phyloP scores from a whole-genome alignment of 768 basidiomycete genomes.

The Amanita fuliginea region DNA sequence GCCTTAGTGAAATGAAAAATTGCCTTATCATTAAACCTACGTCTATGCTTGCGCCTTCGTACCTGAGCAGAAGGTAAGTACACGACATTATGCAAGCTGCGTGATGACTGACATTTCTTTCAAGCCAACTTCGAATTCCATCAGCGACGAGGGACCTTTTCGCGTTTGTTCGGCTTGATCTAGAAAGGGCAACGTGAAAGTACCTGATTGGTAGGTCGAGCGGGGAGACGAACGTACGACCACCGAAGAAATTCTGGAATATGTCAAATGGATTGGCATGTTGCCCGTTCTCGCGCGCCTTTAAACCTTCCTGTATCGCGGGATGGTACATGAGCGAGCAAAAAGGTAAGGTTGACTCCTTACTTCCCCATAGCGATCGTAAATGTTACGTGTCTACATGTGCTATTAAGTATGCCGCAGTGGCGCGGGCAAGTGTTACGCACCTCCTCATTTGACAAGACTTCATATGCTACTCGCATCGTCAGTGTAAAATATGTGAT shows the following conservation, averaged over 20 bases:
- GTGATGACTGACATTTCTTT: conserved; percentile 58
- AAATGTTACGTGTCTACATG: conserved; percentile 78
- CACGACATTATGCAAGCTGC: not conserved
- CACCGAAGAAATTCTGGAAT: conserved; percentile 89
- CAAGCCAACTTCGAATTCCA: conserved; percentile 79
- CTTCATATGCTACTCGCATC: conserved; percentile 68
- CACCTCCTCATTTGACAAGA: conserved; percentile 80
- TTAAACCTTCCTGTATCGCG: conserved; percentile 65
- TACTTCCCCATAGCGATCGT: conserved; percentile 89
- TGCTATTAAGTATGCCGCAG: conserved; percentile 3
- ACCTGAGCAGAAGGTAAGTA: conserved; percentile 30
- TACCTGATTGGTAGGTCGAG: not conserved
- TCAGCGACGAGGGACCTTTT: conserved; percentile 63
- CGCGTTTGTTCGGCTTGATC: conserved; percentile 54
- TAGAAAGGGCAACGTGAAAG: conserved; percentile 11
- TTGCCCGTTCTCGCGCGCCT: conserved; percentile 85
- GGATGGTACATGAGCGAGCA: conserved; percentile 6
- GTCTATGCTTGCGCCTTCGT: conserved; percentile 79
- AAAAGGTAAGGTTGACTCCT: conserved; percentile 6
- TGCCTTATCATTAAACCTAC: conserved; percentile 27
- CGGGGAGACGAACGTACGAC: conserved; percentile 35
- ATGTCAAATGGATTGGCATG: conserved; percentile 88
- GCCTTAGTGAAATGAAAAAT: conserved; percentile 6
- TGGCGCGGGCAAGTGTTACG: conserved; percentile 13
- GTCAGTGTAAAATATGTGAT: conserved; percentile 1